phyloP scores from a whole-genome alignment of 2,329 filamentous ascomycete genomes.

The Trichoderma sp. region DNA sequence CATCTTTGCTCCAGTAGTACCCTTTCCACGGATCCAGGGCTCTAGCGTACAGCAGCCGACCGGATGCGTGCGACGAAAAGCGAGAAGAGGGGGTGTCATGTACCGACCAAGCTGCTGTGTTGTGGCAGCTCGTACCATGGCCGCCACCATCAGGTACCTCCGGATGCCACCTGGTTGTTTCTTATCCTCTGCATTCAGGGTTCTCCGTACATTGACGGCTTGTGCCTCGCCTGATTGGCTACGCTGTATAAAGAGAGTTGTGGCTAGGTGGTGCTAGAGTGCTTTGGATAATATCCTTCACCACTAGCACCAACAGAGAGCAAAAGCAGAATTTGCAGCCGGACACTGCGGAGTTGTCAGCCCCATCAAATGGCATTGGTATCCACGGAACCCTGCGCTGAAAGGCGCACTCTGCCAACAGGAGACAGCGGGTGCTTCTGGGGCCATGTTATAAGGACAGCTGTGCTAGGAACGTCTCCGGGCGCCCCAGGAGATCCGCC shows the following conservation, averaged over 20 bases:
- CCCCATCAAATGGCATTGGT: not conserved
- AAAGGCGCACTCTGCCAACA: not conserved
- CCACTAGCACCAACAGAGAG: not conserved
- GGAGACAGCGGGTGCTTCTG: not conserved
- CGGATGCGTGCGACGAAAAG: not conserved
- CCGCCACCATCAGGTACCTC: not conserved
- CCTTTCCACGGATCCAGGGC: slow-evolving; percentile 13
- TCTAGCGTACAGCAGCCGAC: slow-evolving; percentile 10
- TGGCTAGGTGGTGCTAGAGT: slow-evolving; percentile 7
- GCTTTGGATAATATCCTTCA: not conserved
- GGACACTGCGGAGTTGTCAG: slow-evolving; percentile 9
- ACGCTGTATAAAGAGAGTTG: not conserved
- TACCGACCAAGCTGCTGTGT: not conserved
- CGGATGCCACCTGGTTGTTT: not conserved
- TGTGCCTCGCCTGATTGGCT: slow-evolving; percentile 1
- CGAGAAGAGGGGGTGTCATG: not conserved
- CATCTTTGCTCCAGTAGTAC: slow-evolving; percentile 30
- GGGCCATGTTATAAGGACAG: not conserved
- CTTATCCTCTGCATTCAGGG: not conserved
- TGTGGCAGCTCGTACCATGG: not conserved
- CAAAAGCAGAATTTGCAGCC: not conserved
- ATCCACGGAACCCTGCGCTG: not conserved
- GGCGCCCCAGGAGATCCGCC: slow-evolving; percentile 21
- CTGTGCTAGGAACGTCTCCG: slow-evolving; percentile 21
- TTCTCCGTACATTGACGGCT: not conserved